These are phyloP conservation scores for Sporisorium reilianum DNA, from an alignment of 1,284 basidiomycete species.

Conservation along the genomic window DNA sequence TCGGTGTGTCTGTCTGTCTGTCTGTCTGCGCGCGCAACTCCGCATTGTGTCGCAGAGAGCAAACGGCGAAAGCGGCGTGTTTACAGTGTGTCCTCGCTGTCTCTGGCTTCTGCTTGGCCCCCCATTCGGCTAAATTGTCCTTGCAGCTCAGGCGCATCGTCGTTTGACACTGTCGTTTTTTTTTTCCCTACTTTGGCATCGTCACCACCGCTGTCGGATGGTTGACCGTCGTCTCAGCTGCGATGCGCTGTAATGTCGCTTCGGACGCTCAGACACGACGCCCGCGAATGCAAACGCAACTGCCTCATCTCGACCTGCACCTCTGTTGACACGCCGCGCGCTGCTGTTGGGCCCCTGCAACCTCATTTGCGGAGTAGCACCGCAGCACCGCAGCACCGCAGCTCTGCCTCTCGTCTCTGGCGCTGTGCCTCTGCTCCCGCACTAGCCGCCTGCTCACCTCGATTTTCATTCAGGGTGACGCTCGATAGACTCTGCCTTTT, in stretches of 20 bases:
- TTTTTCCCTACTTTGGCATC: too few relatives aligned
- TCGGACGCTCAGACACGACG: not conserved
- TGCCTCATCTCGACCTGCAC: not conserved
- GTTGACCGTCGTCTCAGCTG: not conserved
- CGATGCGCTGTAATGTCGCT: not conserved
- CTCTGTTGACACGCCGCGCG: not conserved
- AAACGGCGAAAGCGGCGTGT: constrained; percentile 4
- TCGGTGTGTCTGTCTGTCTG: not conserved
- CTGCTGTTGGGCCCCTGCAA: constrained; percentile 1
- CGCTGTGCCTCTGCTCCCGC: constrained; percentile 1
- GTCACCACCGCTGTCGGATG: not conserved
- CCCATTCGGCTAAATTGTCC: constrained; percentile 32
- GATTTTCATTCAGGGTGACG: not conserved
- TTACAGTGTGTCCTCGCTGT: constrained; percentile 1
- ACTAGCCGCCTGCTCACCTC: constrained; percentile 5
- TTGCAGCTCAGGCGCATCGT: constrained; percentile 37
- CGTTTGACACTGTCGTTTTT: constrained; percentile 18
- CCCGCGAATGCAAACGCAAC: not conserved
- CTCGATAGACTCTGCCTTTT: not conserved
- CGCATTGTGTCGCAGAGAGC: constrained; percentile 1
- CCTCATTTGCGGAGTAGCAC: constrained; percentile 7
- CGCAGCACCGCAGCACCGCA: not conserved
- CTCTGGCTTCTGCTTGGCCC: not conserved
- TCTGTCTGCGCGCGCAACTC: constrained; percentile 9
- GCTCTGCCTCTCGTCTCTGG: too few relatives aligned